Base-by-base conservation (phyloP, 768 basidiomycete genomes). In the Russula vinacea region DNA sequence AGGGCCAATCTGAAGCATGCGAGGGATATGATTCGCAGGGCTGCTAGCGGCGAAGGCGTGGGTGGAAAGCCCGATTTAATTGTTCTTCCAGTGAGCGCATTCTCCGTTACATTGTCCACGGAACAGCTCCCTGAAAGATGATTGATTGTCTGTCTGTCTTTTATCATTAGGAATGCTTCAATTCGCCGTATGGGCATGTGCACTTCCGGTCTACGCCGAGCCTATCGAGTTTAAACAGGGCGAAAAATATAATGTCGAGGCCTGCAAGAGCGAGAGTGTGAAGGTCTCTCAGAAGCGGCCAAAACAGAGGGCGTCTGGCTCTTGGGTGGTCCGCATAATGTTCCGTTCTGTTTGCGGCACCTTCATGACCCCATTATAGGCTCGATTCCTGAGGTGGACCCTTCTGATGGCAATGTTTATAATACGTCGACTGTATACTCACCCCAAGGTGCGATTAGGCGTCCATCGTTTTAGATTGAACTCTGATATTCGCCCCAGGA, bases 391-490 rank as follows among this genome's bases (percentile, higher is more conserved):
- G 96, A 99, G 74, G 80, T 83, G 49, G 92, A 91, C 65, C 70
- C 68, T 1, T 62, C 72, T 8, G 80, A 81, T 24, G 83, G 84
- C 58, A 88, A 90, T 62, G 62, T 98, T 7, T 99, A 92, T 78
- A 99, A 99, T 74, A 96, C 94, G 3, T 88, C 90, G 67, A 94
- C 91, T 5, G 92, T 93, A 5, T 97, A 94, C 75, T 88, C 87
- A 58, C 94, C 90, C 0, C 72, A 84, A 76, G 92, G 91, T 83
- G 62, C 29, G 72, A 39, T 32, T 19, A 5, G 53, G 42, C 69
- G 19, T 26, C 17, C 2, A 22, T 32, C 50, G 24, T 19, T 55
- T 45, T 19, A 3, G 2, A 40, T 50, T 29, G 29, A 44, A 62
- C 58, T 62, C 66, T 57, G 62, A 67, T 61, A 45, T 56, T 60